Percentiles rank a stretch among this genome's conserved stretches.
These are phyloP conservation scores for Dendryphion nanum DNA, from an alignment of 2,329 filamentous ascomycete species.

Conservation along the genomic window DNA sequence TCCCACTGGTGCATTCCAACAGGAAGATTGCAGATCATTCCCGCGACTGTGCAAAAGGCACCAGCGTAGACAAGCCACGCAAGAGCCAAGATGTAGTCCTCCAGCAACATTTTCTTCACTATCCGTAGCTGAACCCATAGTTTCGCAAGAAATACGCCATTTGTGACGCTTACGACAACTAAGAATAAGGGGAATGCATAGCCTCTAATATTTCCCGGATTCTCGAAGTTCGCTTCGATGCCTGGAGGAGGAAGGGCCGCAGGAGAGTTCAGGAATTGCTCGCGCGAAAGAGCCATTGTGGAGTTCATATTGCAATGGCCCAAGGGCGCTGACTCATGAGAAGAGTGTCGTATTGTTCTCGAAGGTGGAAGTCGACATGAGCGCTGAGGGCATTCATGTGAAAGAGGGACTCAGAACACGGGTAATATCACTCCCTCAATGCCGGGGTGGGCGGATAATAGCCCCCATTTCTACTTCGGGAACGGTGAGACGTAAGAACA, in stretches of 20 bases:
- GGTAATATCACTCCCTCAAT: neutral
- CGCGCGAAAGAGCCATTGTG: neutral
- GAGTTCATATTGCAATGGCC: neutral
- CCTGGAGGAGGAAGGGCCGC: neutral
- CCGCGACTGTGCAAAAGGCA: neutral
- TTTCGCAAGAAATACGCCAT: neutral
- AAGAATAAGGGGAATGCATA: neutral
- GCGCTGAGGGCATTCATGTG: neutral
- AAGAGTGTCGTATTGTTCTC: neutral
- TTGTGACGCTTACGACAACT: neutral
- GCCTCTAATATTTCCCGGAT: neutral
- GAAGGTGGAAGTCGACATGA: neutral
- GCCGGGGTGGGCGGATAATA: neutral
- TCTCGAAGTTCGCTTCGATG: neutral
- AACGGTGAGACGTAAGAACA: too few species aligned
- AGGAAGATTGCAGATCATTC: neutral
- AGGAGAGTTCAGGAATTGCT: neutral
- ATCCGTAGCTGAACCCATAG: neutral
- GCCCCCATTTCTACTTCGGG: neutral
- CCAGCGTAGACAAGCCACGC: constrained; percentile 1
- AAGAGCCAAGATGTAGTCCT: neutral
- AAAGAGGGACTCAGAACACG: neutral
- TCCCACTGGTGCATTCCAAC: constrained; percentile 1
- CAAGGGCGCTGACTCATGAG: neutral
- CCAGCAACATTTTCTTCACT: neutral